Base-by-base conservation (phyloP, 176 grass and related monocot species). In the Oryza nivara region DNA sequence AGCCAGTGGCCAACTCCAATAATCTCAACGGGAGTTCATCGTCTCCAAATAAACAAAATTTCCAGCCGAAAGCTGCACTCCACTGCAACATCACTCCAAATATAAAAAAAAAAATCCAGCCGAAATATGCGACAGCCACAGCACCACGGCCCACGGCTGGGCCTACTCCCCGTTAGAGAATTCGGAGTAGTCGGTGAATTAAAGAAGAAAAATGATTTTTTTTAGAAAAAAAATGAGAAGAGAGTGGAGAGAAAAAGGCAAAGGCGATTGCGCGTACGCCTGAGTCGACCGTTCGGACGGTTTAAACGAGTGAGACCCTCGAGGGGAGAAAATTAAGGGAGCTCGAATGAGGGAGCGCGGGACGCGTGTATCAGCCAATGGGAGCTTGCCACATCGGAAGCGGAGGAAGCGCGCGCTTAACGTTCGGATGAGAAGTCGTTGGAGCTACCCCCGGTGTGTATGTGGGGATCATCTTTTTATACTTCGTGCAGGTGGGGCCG, bases 321-420 rank as follows among this genome's bases (percentile, higher is more conserved):
- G 28, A 9, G 10, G 7, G 32, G 0, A 1, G 2, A 40, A 13
- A 28, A 73, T 13, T 49, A 28, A 25, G 16, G 10, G 9, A 4
- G 35, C 14, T 9, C 5, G 5, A 0, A 20, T 3, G 0, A 15
- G 3, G 3, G 25, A 1, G 73, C 26, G 32, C 49, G 51, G n/a
- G 86, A 83, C 80, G 80, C 86, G 86, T 88, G 87, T 84, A 10
- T 10, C 1, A 1, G 48, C 87, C 69, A 88, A 84, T 84, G 87
- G 25, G 19, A 5, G 1, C 0, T 9, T 47, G 75, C 45, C 81
- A 80, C 81, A 76, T 17, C 3, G 13, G 80, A 58, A 52, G 17
- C 4, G 6, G 17, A 28, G 4, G 34, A 56, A 30, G 44, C 66
- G 80, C 73, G 45, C 46, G 54, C 17, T n/a, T 63, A 84, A 84